phyloP scores from a whole-genome alignment of 2,329 filamentous ascomycete genomes.

The Diplocarpon mali region DNA sequence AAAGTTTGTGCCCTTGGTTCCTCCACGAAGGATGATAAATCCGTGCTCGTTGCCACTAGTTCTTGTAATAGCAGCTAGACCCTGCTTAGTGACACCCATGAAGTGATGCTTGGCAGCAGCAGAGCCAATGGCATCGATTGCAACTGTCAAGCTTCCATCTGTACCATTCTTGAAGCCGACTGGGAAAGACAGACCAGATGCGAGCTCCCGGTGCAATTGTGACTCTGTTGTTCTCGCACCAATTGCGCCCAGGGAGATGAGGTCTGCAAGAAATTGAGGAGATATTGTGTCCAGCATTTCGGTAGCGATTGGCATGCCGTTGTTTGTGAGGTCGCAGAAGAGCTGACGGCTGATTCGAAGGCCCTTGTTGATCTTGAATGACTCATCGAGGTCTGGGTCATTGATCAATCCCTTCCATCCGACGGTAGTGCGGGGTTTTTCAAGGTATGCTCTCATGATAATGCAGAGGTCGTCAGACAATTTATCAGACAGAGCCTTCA shows the following conservation, averaged over 20 bases:
- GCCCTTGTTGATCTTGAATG: conserved; percentile 98
- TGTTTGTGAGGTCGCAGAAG: conserved; percentile 78
- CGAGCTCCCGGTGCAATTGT: conserved; percentile 91
- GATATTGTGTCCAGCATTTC: conserved; percentile 99
- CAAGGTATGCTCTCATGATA: conserved; percentile 97
- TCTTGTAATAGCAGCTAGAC: conserved; percentile 85
- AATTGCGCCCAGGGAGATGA: conserved; percentile 91
- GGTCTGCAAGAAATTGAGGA: conserved; percentile 91
- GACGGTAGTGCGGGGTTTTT: conserved; percentile 96
- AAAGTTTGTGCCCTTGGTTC: conserved; percentile 86
- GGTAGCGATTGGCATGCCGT: conserved; percentile 87
- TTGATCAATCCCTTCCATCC: conserved; percentile 99
- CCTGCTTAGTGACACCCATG: conserved; percentile 97
- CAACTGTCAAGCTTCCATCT: conserved; percentile 80
- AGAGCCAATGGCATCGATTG: conserved; percentile 90
- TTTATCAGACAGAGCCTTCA: conserved; percentile 68
- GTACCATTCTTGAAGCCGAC: conserved; percentile 99
- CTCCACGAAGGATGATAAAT: conserved; percentile 90
- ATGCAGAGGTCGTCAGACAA: conserved; percentile 77
- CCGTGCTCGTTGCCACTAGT: conserved; percentile 93
- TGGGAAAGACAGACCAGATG: conserved; percentile 89
- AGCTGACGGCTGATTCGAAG: conserved; percentile 84
- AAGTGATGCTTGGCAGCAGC: conserved; percentile 87
- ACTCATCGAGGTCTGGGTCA: conserved; percentile 94
- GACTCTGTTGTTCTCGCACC: conserved; percentile 94